phyloP scores from a whole-genome alignment of 306 rosid genomes.

The Elaeagnus macrophylla region DNA sequence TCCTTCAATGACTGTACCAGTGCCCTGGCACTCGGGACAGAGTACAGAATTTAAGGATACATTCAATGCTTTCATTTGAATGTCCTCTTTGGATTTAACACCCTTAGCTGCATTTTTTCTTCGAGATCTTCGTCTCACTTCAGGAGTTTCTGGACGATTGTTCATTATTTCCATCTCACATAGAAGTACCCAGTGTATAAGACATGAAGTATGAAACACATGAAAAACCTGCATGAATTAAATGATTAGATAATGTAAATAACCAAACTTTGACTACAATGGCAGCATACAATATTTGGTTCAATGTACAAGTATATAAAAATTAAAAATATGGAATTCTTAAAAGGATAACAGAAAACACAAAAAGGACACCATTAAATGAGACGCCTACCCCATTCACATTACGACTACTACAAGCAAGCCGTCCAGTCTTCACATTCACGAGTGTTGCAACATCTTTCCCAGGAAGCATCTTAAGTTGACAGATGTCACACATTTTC shows the following conservation, averaged over 20 bases:
- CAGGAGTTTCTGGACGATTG: conserved; percentile 34
- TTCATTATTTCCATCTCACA: conserved; percentile 55
- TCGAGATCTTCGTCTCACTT: conserved; percentile 37
- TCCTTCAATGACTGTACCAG: conserved; percentile 44
- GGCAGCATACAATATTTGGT: not conserved
- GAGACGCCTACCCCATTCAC: conserved; percentile 59
- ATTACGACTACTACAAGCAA: conserved; percentile 82
- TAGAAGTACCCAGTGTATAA: conserved; percentile 72
- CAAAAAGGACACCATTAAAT: conserved; percentile 9
- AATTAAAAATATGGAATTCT: conserved; percentile 5
- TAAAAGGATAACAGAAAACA: conserved; percentile 3
- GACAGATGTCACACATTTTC: conserved; percentile 79
- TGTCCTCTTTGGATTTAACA: conserved; percentile 27
- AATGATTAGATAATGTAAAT: conserved; percentile 8
- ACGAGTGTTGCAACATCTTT: conserved; percentile 82
- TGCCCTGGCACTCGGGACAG: conserved; percentile 96
- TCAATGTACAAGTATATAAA: conserved; percentile 5
- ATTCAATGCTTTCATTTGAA: conserved; percentile 23
- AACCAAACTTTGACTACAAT: not conserved
- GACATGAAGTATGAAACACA: conserved; percentile 75
- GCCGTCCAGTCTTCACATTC: conserved; percentile 64
- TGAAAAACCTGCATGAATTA: conserved; percentile 61
- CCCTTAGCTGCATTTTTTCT: conserved; percentile 38
- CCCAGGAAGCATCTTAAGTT: conserved; percentile 85
- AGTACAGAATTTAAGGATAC: conserved; percentile 34